These are phyloP conservation scores for Clavispora asparagi DNA, from an alignment of 805 yeast species.

Conservation along the genomic window DNA sequence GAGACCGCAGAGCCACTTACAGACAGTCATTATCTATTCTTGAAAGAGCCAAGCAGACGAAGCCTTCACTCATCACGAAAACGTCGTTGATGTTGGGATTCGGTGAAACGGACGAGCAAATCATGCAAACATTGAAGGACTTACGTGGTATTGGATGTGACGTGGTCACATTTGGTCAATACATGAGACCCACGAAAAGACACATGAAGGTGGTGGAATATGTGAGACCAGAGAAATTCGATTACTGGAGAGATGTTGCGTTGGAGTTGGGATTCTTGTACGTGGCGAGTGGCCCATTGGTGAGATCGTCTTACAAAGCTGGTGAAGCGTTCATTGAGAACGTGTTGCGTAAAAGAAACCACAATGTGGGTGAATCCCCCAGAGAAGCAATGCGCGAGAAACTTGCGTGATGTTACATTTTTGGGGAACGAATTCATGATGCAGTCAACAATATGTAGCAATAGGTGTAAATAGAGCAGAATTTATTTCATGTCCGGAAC, in stretches of 20 bases:
- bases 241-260: conserved; percentile 86
- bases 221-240: conserved; percentile 89
- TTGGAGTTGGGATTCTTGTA: conserved; percentile 86
- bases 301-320: conserved; percentile 94
- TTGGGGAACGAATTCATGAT: no score
- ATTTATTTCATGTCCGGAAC: no score
- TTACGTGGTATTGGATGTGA: conserved; percentile 76
- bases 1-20: conserved; percentile 96
- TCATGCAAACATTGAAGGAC: conserved; percentile 68
- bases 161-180: conserved; percentile 97
- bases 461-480: no score
- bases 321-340: conserved; percentile 98
- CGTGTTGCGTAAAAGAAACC: conserved; percentile 71
- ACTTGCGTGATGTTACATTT: neutral
- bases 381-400: conserved; percentile 14
- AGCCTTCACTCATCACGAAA: conserved; percentile 76
- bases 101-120: conserved; percentile 92
- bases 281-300: conserved; percentile 97
- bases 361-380: conserved; percentile 41
- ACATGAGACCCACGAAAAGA: conserved; percentile 97
- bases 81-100: conserved; percentile 95
- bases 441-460: no score
- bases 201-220: conserved; percentile 98
- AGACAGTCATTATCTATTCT: conserved; percentile 80
- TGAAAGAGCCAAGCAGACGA: conserved; percentile 71